Percentiles rank a stretch among this genome's conserved stretches.
phyloP scores from a whole-genome alignment of 2,329 filamentous ascomycete genomes.

The Aspergillus ochraceoroseus region DNA sequence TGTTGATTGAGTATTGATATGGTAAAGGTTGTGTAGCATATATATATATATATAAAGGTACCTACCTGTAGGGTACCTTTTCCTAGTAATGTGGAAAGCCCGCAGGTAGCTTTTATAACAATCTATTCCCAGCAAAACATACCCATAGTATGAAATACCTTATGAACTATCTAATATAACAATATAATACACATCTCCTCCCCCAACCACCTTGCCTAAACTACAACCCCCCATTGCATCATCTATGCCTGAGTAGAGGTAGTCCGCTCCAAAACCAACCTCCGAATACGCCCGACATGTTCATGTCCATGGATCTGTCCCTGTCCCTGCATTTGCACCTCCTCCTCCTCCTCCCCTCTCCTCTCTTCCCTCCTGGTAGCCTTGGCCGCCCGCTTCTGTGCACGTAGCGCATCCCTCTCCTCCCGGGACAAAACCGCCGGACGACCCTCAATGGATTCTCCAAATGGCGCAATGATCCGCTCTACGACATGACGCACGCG shows the following conservation, averaged over 20 bases:
- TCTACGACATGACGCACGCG: slow-evolving; percentile 42
- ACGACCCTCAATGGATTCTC: slow-evolving; percentile 32
- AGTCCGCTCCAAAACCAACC: slow-evolving; percentile 29
- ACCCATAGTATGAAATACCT: not conserved
- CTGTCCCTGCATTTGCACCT: slow-evolving; percentile 10
- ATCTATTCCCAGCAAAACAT: not conserved
- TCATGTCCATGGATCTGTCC: slow-evolving; percentile 17
- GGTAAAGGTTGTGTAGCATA: too few relatives aligned
- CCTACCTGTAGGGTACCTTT: too few relatives aligned
- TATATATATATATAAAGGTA: too few relatives aligned
- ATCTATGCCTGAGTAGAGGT: not conserved
- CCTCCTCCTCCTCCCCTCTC: slow-evolving; percentile 20
- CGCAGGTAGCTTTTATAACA: too few relatives aligned
- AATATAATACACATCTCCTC: slow-evolving; percentile 2
- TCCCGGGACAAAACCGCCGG: slow-evolving; percentile 35
- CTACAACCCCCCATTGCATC: not conserved
- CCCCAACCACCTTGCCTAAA: not conserved
- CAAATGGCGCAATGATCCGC: slow-evolving; percentile 42
- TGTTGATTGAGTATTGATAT: too few relatives aligned
- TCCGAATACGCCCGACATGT: slow-evolving; percentile 28
- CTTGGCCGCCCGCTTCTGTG: slow-evolving; percentile 32
- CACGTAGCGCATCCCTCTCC: slow-evolving; percentile 33
- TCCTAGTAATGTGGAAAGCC: too few relatives aligned
- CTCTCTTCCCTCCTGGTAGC: slow-evolving; percentile 29
- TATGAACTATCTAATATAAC: not conserved